These are phyloP conservation scores for Vitis cinerea DNA, from an alignment of 164 flowering plant species.

Conservation along the genomic window DNA sequence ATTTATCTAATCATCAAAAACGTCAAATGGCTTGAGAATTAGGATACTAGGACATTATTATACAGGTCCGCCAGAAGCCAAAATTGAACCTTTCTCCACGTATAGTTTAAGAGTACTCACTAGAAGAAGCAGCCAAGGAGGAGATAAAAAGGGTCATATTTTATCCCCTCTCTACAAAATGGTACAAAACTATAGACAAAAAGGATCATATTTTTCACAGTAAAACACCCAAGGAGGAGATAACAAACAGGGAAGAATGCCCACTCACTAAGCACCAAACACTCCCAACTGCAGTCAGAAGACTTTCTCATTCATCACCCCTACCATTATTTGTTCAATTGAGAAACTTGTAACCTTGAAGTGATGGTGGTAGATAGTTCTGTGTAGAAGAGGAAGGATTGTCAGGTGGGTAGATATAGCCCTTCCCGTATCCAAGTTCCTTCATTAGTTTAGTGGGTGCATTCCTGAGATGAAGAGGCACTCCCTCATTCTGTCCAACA, in stretches of 20 bases:
- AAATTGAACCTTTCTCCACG: background rate
- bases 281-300: background rate
- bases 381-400: slow-evolving; percentile 47
- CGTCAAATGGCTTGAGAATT: background rate
- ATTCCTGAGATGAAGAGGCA: slow-evolving; percentile 85
- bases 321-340: slow-evolving; percentile 44
- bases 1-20: background rate
- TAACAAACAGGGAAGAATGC: background rate
- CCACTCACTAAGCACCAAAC: background rate
- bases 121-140: background rate
- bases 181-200: background rate
- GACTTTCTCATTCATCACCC: slow-evolving; percentile 5
- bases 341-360: slow-evolving; percentile 67
- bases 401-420: slow-evolving; percentile 72
- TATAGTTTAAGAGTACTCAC: background rate
- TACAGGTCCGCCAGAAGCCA: background rate
- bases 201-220: background rate
- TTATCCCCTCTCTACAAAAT: background rate
- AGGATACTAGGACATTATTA: background rate
- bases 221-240: background rate
- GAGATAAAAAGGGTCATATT: background rate
- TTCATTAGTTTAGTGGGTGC: slow-evolving; percentile 93
- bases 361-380: slow-evolving; percentile 61
- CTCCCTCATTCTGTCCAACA: slow-evolving; percentile 80
- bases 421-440: slow-evolving; percentile 81